Percentiles rank a stretch among this genome's conserved stretches.
Evolutionary conservation across 306 rosid genomes (phyloP).

Genomic region (Castanospermum australe): DNA sequence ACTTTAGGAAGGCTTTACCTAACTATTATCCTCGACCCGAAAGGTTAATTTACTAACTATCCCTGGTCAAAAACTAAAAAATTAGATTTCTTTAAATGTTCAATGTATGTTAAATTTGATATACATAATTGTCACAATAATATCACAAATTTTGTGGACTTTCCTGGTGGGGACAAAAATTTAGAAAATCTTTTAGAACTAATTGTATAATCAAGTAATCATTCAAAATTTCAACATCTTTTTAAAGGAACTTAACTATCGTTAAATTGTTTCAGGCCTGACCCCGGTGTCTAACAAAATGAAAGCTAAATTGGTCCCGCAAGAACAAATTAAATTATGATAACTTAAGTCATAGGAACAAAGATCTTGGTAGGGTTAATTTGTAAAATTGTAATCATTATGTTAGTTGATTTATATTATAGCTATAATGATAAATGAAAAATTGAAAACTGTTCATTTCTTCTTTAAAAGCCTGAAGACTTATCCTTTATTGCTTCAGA

Average conservation of each 20-base stretch:
- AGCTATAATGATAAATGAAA: neutral
- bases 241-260: neutral
- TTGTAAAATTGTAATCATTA: slow-evolving; percentile 26
- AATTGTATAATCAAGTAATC: slow-evolving; percentile 25
- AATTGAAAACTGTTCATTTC: slow-evolving; percentile 3
- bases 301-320: slow-evolving; percentile 15
- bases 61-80: too few species aligned
- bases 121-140: too few species aligned
- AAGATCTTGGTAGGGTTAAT: slow-evolving; percentile 24
- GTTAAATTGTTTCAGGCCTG: slow-evolving; percentile 21
- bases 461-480: slow-evolving; percentile 2
- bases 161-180: neutral
- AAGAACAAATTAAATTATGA: neutral
- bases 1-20: too few species aligned
- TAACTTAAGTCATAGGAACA: slow-evolving; percentile 18
- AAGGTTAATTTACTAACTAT: too few species aligned
- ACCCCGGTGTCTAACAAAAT: slow-evolving; percentile 12
- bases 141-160: slow-evolving; percentile 11
- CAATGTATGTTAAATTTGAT: too few species aligned
- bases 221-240: slow-evolving; percentile 20
- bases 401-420: slow-evolving; percentile 24
- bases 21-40: too few species aligned
- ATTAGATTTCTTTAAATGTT: too few species aligned
- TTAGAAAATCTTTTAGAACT: neutral
- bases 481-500: slow-evolving; percentile 13